A percentile compares a stretch with the other conserved stretches of the same genome.
phyloP scores from a whole-genome alignment of 2,329 filamentous ascomycete genomes.

The Volutella citrinella region DNA sequence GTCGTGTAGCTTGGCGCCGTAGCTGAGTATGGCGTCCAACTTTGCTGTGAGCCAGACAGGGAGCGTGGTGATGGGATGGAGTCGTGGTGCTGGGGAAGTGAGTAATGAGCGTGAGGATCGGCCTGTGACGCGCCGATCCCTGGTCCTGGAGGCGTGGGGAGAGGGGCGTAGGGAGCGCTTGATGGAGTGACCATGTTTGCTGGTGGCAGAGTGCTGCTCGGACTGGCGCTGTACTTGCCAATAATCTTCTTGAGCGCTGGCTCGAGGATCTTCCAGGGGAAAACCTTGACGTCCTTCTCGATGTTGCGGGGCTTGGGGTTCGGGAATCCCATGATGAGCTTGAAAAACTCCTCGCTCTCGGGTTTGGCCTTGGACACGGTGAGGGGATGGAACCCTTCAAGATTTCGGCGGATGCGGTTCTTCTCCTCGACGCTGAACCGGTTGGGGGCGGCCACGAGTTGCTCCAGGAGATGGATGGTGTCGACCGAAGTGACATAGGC shows the following conservation, averaged over 20 bases:
- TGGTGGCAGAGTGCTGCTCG: slow-evolving; percentile 36
- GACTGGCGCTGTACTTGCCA: slow-evolving; percentile 77
- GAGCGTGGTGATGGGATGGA: slow-evolving; percentile 52
- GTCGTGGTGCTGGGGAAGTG: slow-evolving; percentile 45
- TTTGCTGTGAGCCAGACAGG: slow-evolving; percentile 43
- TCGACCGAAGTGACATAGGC: slow-evolving; percentile 96
- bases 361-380: slow-evolving; percentile 91
- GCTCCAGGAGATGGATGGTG: slow-evolving; percentile 91
- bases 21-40: slow-evolving; percentile 47
- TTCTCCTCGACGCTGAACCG: slow-evolving; percentile 97
- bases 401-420: slow-evolving; percentile 92
- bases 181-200: slow-evolving; percentile 40
- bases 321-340: slow-evolving; percentile 96
- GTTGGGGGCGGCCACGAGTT: slow-evolving; percentile 70
- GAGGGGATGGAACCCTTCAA: slow-evolving; percentile 88
- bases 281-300: slow-evolving; percentile 98
- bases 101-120: slow-evolving; percentile 36
- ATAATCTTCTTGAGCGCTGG: slow-evolving; percentile 96
- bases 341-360: slow-evolving; percentile 97
- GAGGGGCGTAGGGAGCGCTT: slow-evolving; percentile 38
- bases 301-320: slow-evolving; percentile 96
- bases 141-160: slow-evolving; percentile 46
- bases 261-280: slow-evolving; percentile 88
- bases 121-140: slow-evolving; percentile 28
- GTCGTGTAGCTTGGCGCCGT: slow-evolving; percentile 31